These are phyloP conservation scores for Chytriomyces confervae DNA, from an alignment of 192 early-diverging fungal species.

Conservation along the genomic window DNA sequence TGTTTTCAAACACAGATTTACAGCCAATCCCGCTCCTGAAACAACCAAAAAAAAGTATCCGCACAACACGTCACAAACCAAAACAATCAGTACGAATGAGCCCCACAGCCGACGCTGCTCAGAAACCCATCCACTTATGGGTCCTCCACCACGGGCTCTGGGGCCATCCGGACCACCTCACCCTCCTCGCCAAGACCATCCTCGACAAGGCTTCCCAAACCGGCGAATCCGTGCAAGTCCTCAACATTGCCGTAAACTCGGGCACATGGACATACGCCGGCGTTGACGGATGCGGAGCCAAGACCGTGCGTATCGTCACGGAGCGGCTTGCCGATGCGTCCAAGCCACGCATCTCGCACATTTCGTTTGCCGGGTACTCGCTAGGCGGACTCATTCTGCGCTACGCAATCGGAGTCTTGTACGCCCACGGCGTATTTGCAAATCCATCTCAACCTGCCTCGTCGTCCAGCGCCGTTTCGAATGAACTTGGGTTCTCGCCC, in stretches of 20 bases:
- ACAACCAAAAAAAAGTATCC: too few relatives aligned
- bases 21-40: too few relatives aligned
- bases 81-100: too few relatives aligned
- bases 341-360: conserved; percentile 26
- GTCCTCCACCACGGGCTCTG: conserved; percentile 73
- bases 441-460: too few relatives aligned
- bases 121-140: conserved; percentile 51
- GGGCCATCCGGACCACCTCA: conserved; percentile 62
- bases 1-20: too few relatives aligned
- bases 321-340: conserved; percentile 18
- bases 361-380: conserved; percentile 61
- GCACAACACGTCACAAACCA: too few relatives aligned
- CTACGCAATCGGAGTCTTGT: conserved; percentile 56
- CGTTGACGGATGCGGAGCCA: conserved; percentile 48
- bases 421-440: conserved; percentile 26
- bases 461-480: too few relatives aligned
- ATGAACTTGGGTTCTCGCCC: neutral
- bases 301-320: conserved; percentile 20
- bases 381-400: conserved; percentile 58
- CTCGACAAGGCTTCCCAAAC: neutral
- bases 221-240: conserved; percentile 19
- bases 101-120: too few relatives aligned
- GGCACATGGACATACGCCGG: conserved; percentile 54
- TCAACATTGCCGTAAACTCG: conserved; percentile 38
- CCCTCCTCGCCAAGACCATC: conserved; percentile 53